phyloP scores from a whole-genome alignment of 805 yeast genomes.

The Teunomyces atbi region DNA sequence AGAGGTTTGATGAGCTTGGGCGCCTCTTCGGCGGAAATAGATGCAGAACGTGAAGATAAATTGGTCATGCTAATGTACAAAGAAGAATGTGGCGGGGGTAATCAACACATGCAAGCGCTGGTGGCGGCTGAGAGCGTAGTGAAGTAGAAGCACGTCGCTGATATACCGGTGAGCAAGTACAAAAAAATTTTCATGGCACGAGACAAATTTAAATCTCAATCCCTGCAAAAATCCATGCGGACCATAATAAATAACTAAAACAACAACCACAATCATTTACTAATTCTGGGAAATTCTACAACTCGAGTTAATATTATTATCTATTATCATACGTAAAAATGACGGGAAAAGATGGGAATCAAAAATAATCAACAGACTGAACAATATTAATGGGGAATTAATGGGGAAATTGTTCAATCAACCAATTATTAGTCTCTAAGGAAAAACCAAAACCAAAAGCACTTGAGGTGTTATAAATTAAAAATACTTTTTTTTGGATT shows the following conservation, averaged over 20 bases:
- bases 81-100: not conserved
- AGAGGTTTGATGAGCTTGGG: conserved; percentile 5
- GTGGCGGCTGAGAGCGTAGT: conserved; percentile 1
- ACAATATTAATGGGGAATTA: conserved; percentile 4
- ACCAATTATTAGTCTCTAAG: conserved; percentile 5
- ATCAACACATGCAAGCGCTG: conserved; percentile 3
- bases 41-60: conserved; percentile 22
- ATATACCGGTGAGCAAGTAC: not conserved
- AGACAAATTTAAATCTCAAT: not conserved
- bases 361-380: conserved; percentile 1
- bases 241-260: not conserved
- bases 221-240: not conserved
- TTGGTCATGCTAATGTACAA: conserved; percentile 12
- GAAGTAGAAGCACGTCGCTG: not conserved
- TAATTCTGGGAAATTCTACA: not conserved
- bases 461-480: not conserved
- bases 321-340: conserved; percentile 5
- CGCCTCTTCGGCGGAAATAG: conserved; percentile 13
- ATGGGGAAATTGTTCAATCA: conserved; percentile 3
- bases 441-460: conserved; percentile 2
- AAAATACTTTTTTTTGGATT: not conserved
- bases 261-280: not conserved
- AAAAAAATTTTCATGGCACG: conserved; percentile 4
- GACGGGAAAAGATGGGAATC: conserved; percentile 2
- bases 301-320: conserved; percentile 1